These are phyloP conservation scores for Geum urbanum DNA, from an alignment of 306 rosid genomes.

Conservation along the genomic window DNA sequence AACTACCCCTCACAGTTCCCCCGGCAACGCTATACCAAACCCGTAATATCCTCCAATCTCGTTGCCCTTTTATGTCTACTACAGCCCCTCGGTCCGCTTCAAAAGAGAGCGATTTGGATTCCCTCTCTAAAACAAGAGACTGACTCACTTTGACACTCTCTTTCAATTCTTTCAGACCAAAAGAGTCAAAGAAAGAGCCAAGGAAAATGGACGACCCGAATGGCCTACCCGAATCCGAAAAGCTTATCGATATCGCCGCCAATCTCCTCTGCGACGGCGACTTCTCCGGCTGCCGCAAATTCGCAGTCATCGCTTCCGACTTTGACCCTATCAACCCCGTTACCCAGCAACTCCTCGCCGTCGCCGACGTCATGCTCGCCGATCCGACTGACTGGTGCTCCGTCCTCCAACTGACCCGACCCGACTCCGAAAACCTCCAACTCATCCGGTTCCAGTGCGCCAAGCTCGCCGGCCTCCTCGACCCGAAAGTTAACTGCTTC, in stretches of 20 bases:
- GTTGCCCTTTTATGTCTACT: slow-evolving; percentile 13
- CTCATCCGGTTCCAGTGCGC: slow-evolving; percentile 33
- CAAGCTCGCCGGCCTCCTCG: slow-evolving; percentile 33
- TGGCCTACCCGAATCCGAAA: slow-evolving; percentile 8
- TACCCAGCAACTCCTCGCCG: slow-evolving; percentile 34
- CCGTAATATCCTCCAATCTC: neutral
- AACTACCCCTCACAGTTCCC: neutral
- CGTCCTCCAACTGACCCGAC: slow-evolving; percentile 36
- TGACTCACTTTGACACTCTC: neutral
- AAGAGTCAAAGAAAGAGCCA: neutral
- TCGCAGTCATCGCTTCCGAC: slow-evolving; percentile 12
- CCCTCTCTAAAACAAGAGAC: neutral
- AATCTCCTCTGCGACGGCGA: slow-evolving; percentile 25
- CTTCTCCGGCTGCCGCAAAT: slow-evolving; percentile 28
- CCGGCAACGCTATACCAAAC: neutral
- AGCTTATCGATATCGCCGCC: slow-evolving; percentile 13
- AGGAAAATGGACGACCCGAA: neutral
- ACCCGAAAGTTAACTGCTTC: slow-evolving; percentile 35
- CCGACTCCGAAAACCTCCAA: slow-evolving; percentile 23
- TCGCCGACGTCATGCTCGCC: slow-evolving; percentile 40
- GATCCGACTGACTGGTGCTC: slow-evolving; percentile 38
- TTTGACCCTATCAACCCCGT: slow-evolving; percentile 32
- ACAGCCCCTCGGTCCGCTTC: neutral
- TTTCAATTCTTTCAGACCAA: neutral
- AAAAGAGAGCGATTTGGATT: neutral